These are phyloP conservation scores for Candida boidinii DNA, from an alignment of 805 yeast species.

Conservation along the genomic window DNA sequence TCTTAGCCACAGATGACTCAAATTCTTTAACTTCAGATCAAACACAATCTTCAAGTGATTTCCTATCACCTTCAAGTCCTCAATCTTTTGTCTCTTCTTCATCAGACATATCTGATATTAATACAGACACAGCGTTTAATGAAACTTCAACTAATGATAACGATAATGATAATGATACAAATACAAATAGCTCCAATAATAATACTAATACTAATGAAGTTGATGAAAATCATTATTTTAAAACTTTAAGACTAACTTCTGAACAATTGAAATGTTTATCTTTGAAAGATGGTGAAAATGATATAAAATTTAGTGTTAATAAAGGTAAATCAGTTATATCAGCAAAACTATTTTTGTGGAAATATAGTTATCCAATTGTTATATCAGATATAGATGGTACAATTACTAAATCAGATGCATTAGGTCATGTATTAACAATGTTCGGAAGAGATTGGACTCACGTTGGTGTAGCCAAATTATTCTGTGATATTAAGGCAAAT, in stretches of 20 bases:
- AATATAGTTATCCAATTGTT: constrained; percentile 76
- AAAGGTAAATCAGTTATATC: constrained; percentile 72
- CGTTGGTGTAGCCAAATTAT: constrained; percentile 85
- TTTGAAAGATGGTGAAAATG: constrained; percentile 72
- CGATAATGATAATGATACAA: no score
- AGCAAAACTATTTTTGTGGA: constrained; percentile 79
- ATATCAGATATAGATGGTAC: constrained; percentile 98
- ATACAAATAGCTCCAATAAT: no score
- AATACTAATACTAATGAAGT: no score
- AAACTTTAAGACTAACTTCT: constrained; percentile 82
- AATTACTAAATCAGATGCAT: constrained; percentile 93
- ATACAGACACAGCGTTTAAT: constrained; percentile 12
- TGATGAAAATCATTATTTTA: constrained; percentile 49
- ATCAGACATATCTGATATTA: constrained; percentile 17
- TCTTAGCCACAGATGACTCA: constrained; percentile 22
- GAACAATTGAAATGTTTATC: constrained; percentile 75
- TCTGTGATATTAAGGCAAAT: constrained; percentile 75
- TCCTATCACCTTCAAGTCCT: constrained; percentile 1
- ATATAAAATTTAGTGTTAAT: constrained; percentile 68
- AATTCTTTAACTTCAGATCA: neutral
- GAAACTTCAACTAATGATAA: constrained; percentile 1
- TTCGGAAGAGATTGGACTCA: constrained; percentile 98
- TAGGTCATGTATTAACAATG: constrained; percentile 91
- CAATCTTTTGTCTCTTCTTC: constrained; percentile 15
- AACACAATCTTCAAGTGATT: neutral